phyloP scores from a whole-genome alignment of 75 land plant species.

The Pinus albicaulis region DNA sequence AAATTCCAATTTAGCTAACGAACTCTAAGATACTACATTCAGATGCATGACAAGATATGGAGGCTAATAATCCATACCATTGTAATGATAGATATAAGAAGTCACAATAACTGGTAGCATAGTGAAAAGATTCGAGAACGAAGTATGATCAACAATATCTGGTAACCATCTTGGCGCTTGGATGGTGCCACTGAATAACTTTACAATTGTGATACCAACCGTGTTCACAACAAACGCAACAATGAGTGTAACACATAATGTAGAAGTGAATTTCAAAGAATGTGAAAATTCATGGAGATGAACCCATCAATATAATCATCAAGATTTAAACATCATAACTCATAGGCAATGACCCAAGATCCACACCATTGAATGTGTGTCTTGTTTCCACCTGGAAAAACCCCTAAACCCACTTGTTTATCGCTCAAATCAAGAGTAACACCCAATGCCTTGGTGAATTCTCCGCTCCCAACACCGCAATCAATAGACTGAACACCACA shows the following conservation, averaged over 20 bases:
- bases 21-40: no score
- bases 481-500: no score
- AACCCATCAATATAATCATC: background rate
- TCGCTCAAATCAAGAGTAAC: no score
- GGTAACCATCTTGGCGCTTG: constrained; percentile 22
- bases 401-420: no score
- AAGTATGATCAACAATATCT: constrained; percentile 22
- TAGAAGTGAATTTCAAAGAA: constrained; percentile 35
- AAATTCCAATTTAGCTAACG: background rate
- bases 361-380: no score
- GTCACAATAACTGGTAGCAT: constrained; percentile 28
- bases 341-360: no score
- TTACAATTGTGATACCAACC: constrained; percentile 14
- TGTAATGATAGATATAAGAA: constrained; percentile 46
- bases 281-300: constrained; percentile 9
- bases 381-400: no score
- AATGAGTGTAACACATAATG: constrained; percentile 35
- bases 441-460: no score
- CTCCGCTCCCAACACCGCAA: no score
- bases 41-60: background rate
- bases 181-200: constrained; percentile 23
- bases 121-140: constrained; percentile 45
- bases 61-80: constrained; percentile 12
- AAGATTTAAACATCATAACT: no score
- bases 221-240: constrained; percentile 41